These are phyloP conservation scores for Monilinia laxa DNA, from an alignment of 2,329 filamentous ascomycete genomes.

Conservation along the genomic window DNA sequence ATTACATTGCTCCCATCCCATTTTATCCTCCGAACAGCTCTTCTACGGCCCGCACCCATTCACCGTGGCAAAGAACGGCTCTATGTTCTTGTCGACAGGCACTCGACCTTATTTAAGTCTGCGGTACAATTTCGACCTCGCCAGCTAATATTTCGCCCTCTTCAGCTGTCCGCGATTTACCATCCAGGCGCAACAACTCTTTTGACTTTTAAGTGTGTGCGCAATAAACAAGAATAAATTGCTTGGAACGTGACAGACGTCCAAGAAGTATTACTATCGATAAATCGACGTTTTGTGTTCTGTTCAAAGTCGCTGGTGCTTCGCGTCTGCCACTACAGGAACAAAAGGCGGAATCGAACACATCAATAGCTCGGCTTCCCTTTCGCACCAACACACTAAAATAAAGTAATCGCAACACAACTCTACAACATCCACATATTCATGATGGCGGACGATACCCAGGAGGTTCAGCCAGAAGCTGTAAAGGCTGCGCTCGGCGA, in stretches of 20 bases:
- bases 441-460: constrained; percentile 39
- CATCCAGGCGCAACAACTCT: constrained; percentile 28
- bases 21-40: constrained; percentile 23
- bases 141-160: constrained; percentile 24
- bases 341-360: constrained; percentile 16
- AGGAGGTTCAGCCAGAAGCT: constrained; percentile 34
- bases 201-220: constrained; percentile 24
- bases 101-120: constrained; percentile 8
- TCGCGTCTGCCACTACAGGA: constrained; percentile 11
- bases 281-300: constrained; percentile 13
- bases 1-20: constrained; percentile 16
- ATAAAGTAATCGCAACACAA: constrained; percentile 18
- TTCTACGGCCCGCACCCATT: constrained; percentile 27
- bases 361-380: constrained; percentile 20
- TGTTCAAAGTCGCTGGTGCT: constrained; percentile 9
- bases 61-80: constrained; percentile 27
- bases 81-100: constrained; percentile 32
- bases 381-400: constrained; percentile 18
- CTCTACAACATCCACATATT: constrained; percentile 10
- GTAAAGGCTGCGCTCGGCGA: constrained; percentile 39
- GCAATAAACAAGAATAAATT: constrained; percentile 19
- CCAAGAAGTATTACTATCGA: not conserved
- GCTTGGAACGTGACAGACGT: constrained; percentile 14
- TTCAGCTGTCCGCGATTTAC: constrained; percentile 21
- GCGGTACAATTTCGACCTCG: constrained; percentile 12